These are phyloP conservation scores for Pseudopediastrum boryanum DNA, from an alignment of 139 green algal genomes.

Conservation along the genomic window DNA sequence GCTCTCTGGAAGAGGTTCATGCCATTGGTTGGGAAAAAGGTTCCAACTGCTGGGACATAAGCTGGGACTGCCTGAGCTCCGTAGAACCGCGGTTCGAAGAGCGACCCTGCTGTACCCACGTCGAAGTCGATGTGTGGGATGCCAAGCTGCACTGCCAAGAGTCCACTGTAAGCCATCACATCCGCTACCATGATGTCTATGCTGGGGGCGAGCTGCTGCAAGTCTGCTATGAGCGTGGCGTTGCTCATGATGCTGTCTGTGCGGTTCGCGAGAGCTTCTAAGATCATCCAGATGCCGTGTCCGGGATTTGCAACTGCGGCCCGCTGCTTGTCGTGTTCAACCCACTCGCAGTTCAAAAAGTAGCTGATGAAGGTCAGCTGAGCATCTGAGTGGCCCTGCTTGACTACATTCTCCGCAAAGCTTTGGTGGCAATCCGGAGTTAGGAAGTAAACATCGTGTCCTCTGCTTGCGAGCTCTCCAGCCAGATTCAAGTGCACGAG, in stretches of 20 bases:
- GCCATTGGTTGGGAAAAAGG: conserved; percentile 40
- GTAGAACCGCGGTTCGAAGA: conserved; percentile 30
- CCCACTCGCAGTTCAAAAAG: conserved; percentile 1
- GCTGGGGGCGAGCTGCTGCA: conserved; percentile 13
- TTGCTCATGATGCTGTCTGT: conserved; percentile 12
- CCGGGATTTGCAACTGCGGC: not conserved
- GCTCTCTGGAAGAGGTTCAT: conserved; percentile 28
- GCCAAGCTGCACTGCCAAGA: conserved; percentile 7
- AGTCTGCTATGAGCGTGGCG: conserved; percentile 8
- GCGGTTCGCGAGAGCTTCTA: not conserved
- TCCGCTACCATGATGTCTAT: conserved; percentile 34
- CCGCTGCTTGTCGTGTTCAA: conserved; percentile 27
- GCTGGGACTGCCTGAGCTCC: conserved; percentile 20
- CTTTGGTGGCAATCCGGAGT: conserved; percentile 12
- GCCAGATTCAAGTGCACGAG: conserved; percentile 34
- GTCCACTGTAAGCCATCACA: conserved; percentile 16
- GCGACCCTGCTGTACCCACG: conserved; percentile 28
- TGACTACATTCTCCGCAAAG: conserved; percentile 18
- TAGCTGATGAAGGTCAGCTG: conserved; percentile 17
- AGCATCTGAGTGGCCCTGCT: not conserved
- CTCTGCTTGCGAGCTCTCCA: conserved; percentile 16
- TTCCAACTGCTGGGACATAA: conserved; percentile 34
- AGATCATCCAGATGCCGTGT: not conserved
- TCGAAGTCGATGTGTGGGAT: conserved; percentile 21
- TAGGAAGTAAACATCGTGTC: conserved; percentile 18